Base-by-base conservation (phyloP, 306 rosid species). In the Abrus precatorius region DNA sequence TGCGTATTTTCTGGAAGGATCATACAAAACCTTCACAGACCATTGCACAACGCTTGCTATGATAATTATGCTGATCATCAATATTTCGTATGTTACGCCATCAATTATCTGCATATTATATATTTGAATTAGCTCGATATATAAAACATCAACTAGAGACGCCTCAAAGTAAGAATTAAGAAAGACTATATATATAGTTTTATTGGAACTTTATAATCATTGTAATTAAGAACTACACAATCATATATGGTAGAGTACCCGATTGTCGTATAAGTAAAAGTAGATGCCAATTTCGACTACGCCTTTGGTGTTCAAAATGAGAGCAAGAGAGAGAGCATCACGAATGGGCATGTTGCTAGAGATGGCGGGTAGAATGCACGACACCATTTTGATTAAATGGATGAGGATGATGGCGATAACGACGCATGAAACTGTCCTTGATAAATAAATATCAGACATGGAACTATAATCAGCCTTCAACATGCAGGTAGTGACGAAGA, bases 301-400 rank as follows among this genome's bases (percentile, higher is more conserved):
- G 1, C 97, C 97, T 86, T 86, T 93, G 85, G 76, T 32, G 79
- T 86, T 81, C 82, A 93, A 14, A 72, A 93, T 81, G 70, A 91
- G 82, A 45, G 93, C 76, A 7, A 93, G 53, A 12, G 84, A 32
- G 3, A 91, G 47, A 44, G 90, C 87, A 52, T 91, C 93, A 0
- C 5, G 78, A 5, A 55, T 6, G 12, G 94, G 91, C 74, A 91
- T 65, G n/a, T 52, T 43, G 83, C 83, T 79, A n/a, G 6, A 79
- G 14, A 81, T 13, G 5, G 90, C 79, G 28, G 84, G n/a, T 30
- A 41, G 0, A 38, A 88, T 3, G 61, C 84, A 57, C 1, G 74
- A 28, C 1, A 53, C 1, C 0, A 88, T 43, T 77, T 89, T 85
- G 13, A 74, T 2, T 1, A 38, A 8, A 40, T 82, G 78, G 41